These are phyloP conservation scores for Aphanoascus verrucosus DNA, from an alignment of 2,329 filamentous ascomycete species.

Conservation along the genomic window DNA sequence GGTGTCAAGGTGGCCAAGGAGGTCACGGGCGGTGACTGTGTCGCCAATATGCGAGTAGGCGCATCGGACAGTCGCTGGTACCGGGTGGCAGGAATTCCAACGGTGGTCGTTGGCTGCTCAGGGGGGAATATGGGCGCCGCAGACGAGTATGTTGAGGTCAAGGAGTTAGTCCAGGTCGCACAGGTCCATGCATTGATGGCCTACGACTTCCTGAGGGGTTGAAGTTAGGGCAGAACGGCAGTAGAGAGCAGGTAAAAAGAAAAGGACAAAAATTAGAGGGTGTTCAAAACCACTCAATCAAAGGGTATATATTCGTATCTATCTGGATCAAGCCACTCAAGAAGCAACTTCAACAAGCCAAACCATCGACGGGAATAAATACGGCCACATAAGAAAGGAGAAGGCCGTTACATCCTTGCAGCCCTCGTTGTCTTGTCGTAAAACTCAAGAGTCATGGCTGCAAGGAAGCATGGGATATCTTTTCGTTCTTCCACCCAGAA, in stretches of 20 bases:
- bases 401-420: slow-evolving; percentile 19
- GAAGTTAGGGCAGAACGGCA: neutral
- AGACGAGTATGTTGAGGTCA: slow-evolving; percentile 13
- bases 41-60: slow-evolving; percentile 13
- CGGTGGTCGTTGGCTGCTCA: slow-evolving; percentile 12
- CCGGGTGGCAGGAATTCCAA: slow-evolving; percentile 12
- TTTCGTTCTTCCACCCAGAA: slow-evolving; percentile 95
- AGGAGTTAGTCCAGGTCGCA: slow-evolving; percentile 12
- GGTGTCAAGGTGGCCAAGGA: slow-evolving; percentile 7
- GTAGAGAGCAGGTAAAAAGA: neutral
- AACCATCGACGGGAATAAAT: neutral
- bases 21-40: neutral
- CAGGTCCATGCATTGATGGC: slow-evolving; percentile 12
- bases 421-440: slow-evolving; percentile 53
- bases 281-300: neutral
- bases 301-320: neutral
- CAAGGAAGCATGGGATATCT: slow-evolving; percentile 85
- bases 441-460: slow-evolving; percentile 84
- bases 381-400: neutral
- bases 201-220: slow-evolving; percentile 12
- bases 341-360: neutral
- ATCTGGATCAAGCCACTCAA: neutral
- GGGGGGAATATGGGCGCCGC: slow-evolving; percentile 15
- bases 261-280: neutral
- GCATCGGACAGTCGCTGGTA: slow-evolving; percentile 13